phyloP scores from a whole-genome alignment of 2,329 filamentous ascomycete genomes.

The Microsporum canis region DNA sequence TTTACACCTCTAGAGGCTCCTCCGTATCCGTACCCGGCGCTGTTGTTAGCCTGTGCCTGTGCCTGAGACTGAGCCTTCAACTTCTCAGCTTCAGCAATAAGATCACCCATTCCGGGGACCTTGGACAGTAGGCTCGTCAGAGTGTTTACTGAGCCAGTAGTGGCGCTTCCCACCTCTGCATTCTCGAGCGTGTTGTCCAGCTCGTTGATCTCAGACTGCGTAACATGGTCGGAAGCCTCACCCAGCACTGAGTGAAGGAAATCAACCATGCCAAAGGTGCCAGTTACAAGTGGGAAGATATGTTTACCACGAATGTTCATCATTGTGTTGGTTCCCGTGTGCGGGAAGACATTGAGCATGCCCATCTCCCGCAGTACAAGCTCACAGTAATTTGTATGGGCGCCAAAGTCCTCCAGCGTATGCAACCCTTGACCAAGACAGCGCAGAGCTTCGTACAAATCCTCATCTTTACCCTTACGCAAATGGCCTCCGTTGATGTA shows the following conservation, averaged over 20 bases:
- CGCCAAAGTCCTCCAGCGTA: slow-evolving; percentile 66
- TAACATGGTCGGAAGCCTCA: slow-evolving; percentile 73
- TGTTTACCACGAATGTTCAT: slow-evolving; percentile 54
- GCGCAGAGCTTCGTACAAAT: slow-evolving; percentile 68
- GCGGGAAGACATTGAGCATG: slow-evolving; percentile 57
- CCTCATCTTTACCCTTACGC: slow-evolving; percentile 55
- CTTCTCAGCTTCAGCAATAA: slow-evolving; percentile 54
- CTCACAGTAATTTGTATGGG: slow-evolving; percentile 76
- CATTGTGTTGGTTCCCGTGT: slow-evolving; percentile 56
- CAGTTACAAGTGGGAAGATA: slow-evolving; percentile 64
- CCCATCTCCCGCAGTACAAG: slow-evolving; percentile 63
- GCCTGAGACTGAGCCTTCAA: slow-evolving; percentile 51
- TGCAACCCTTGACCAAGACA: slow-evolving; percentile 67
- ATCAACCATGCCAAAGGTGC: slow-evolving; percentile 66
- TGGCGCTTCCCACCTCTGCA: slow-evolving; percentile 44
- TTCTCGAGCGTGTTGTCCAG: slow-evolving; percentile 63
- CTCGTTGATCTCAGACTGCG: slow-evolving; percentile 73
- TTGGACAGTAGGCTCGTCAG: slow-evolving; percentile 65
- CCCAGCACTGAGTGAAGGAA: slow-evolving; percentile 68
- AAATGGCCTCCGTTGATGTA: slow-evolving; percentile 56
- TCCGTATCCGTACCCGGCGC: slow-evolving; percentile 15
- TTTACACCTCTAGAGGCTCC: slow-evolving; percentile 17
- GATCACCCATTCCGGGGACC: slow-evolving; percentile 59
- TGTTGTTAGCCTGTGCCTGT: slow-evolving; percentile 49
- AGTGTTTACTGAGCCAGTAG: slow-evolving; percentile 39